Conservation (phyloP, 805 yeast species). For the Candida ortonii region DNA sequence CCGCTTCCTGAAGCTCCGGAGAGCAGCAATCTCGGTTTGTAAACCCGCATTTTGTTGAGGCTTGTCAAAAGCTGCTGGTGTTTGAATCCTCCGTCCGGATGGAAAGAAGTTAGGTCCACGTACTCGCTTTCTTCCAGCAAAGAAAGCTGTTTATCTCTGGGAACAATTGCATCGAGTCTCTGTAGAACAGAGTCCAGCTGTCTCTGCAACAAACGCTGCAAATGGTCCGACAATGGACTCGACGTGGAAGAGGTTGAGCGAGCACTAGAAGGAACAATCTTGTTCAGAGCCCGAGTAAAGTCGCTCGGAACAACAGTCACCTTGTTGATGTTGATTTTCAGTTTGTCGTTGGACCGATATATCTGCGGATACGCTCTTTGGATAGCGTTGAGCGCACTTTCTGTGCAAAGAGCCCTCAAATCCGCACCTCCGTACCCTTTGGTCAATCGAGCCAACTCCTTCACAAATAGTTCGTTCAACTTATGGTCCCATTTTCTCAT, state of each 20-base stretch:
- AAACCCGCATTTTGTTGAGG: constrained; percentile 51
- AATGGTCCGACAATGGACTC: constrained; percentile 72
- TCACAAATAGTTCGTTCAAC: constrained; percentile 52
- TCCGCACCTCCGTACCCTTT: constrained; percentile 99
- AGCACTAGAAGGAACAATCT: constrained; percentile 89
- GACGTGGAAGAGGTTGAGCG: constrained; percentile 70
- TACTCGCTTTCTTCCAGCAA: constrained; percentile 68
- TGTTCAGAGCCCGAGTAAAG: constrained; percentile 80
- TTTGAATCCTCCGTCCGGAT: constrained; percentile 61
- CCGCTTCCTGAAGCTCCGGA: constrained; percentile 80
- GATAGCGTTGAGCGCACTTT: constrained; percentile 88
- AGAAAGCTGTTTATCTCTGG: constrained; percentile 52
- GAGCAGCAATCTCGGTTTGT: constrained; percentile 76
- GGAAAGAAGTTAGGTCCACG: constrained; percentile 46
- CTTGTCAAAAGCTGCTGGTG: constrained; percentile 58
- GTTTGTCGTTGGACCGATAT: constrained; percentile 69
- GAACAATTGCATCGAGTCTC: constrained; percentile 57
- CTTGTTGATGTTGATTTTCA: constrained; percentile 65
- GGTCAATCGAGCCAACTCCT: constrained; percentile 71
- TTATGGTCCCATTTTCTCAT: constrained; percentile 88
- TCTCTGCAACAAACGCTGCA: constrained; percentile 59
- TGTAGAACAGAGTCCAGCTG: constrained; percentile 45
- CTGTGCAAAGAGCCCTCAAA: constrained; percentile 89
- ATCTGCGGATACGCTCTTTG: constrained; percentile 94
- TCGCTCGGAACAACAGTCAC: constrained; percentile 78